These are phyloP conservation scores for Aspergillus proliferans DNA, from an alignment of 2,329 filamentous ascomycete genomes.

Conservation along the genomic window DNA sequence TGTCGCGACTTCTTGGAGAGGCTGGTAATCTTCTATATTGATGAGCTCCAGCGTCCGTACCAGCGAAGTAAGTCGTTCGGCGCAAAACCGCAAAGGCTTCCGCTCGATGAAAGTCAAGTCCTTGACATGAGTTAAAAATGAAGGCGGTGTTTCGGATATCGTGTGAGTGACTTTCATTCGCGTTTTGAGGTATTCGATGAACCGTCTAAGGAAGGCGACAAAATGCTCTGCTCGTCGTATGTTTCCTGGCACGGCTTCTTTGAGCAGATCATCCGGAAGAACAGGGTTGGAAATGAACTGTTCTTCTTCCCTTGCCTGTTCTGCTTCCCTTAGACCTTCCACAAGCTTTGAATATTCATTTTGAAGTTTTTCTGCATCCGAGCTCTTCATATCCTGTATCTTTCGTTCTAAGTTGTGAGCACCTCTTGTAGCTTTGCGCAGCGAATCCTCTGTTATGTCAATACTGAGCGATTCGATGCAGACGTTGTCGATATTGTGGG, in stretches of 20 bases:
- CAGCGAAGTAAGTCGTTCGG: slow-evolving; percentile 86
- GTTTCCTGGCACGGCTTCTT: slow-evolving; percentile 93
- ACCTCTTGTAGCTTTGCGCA: slow-evolving; percentile 83
- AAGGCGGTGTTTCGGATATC: slow-evolving; percentile 92
- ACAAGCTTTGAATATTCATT: slow-evolving; percentile 94
- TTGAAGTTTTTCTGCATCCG: slow-evolving; percentile 88
- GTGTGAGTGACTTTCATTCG: slow-evolving; percentile 97
- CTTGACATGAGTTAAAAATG: slow-evolving; percentile 85
- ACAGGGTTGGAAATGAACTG: slow-evolving; percentile 96
- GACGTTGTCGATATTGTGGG: slow-evolving; percentile 99
- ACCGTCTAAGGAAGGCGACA: slow-evolving; percentile 85
- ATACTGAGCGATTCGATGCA: slow-evolving; percentile 97
- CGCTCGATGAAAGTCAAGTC: slow-evolving; percentile 97
- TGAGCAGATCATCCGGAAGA: slow-evolving; percentile 84
- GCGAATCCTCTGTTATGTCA: slow-evolving; percentile 89
- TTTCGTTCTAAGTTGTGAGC: slow-evolving; percentile 85
- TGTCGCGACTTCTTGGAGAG: slow-evolving; percentile 92
- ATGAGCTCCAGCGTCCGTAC: slow-evolving; percentile 92
- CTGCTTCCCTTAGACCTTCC: slow-evolving; percentile 78
- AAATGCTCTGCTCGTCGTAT: slow-evolving; percentile 96
- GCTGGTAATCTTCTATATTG: slow-evolving; percentile 96
- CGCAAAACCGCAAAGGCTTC: slow-evolving; percentile 87
- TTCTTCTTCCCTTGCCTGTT: slow-evolving; percentile 86
- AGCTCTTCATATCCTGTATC: slow-evolving; percentile 91
- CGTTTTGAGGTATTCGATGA: slow-evolving; percentile 96